Conservation (phyloP, 129 eudicot genomes). For the Helichrysum umbraculigerum region DNA sequence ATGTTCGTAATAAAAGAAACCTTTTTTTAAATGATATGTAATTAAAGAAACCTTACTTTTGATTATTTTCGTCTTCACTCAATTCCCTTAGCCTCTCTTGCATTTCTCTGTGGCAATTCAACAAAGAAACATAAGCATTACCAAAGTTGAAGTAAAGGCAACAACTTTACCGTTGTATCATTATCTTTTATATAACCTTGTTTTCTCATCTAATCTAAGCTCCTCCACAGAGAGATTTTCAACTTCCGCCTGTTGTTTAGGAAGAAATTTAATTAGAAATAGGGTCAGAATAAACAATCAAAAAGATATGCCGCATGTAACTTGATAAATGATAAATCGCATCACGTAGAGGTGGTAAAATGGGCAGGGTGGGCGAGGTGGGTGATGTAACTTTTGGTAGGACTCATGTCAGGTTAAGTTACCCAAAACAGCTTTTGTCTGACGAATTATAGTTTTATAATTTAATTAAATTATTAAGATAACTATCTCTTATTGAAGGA, state of each 20-base stretch:
- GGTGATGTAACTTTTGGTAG: neutral
- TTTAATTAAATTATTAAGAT: too few species aligned
- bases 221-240: constrained; percentile 72
- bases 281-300: neutral
- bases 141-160: neutral
- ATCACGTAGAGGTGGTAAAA: neutral
- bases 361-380: neutral
- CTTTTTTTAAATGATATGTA: neutral
- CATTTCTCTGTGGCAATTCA: constrained; percentile 69
- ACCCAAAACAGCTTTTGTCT: too few species aligned
- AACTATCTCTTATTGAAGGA: neutral
- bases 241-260: constrained; percentile 64
- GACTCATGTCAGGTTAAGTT: neutral
- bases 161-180: neutral
- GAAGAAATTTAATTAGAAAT: neutral
- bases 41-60: constrained; percentile 46
- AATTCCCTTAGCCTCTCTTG: constrained; percentile 78
- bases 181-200: constrained; percentile 48
- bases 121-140: constrained; percentile 33
- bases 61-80: constrained; percentile 81
- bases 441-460: too few species aligned
- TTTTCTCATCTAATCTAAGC: constrained; percentile 68
- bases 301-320: neutral
- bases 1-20: neutral
- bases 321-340: neutral